phyloP scores from a whole-genome alignment of 2,329 filamentous ascomycete genomes.

The Fusarium xylarioides region DNA sequence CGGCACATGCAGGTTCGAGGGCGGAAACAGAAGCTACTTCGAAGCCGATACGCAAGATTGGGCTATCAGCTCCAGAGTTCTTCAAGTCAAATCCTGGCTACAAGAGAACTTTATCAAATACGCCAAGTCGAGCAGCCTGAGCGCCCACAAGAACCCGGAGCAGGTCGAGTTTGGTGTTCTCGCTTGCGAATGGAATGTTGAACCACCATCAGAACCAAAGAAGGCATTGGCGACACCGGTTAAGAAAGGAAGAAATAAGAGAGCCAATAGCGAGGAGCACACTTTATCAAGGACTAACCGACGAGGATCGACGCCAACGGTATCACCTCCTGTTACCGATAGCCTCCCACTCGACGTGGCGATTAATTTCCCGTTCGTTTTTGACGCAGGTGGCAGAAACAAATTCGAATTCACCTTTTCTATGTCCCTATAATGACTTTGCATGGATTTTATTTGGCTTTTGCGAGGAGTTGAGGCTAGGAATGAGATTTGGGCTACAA shows the following conservation, averaged over 20 bases:
- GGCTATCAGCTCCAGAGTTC: slow-evolving; percentile 49
- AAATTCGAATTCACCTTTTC: slow-evolving; percentile 41
- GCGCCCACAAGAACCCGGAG: slow-evolving; percentile 46
- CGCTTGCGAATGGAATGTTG: slow-evolving; percentile 53
- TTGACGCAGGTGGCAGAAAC: slow-evolving; percentile 32
- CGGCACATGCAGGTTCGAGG: slow-evolving; percentile 22
- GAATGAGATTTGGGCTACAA: background rate
- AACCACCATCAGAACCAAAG: slow-evolving; percentile 22
- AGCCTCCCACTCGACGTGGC: slow-evolving; percentile 5
- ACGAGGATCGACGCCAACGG: slow-evolving; percentile 8
- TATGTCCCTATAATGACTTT: slow-evolving; percentile 16
- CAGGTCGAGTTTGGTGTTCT: slow-evolving; percentile 54
- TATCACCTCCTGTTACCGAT: background rate
- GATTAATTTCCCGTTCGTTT: slow-evolving; percentile 35
- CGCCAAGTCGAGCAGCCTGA: slow-evolving; percentile 46
- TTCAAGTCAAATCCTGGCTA: slow-evolving; percentile 52
- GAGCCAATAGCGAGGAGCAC: slow-evolving; percentile 39
- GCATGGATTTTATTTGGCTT: background rate
- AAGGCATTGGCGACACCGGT: slow-evolving; percentile 12
- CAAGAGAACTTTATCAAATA: slow-evolving; percentile 50
- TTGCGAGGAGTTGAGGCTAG: slow-evolving; percentile 15
- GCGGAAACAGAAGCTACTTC: slow-evolving; percentile 43
- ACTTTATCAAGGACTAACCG: slow-evolving; percentile 29
- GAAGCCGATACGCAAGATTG: slow-evolving; percentile 48
- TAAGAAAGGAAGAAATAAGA: slow-evolving; percentile 44